phyloP scores from a whole-genome alignment of 805 yeast genomes.

The Lipomyces starkeyi region DNA sequence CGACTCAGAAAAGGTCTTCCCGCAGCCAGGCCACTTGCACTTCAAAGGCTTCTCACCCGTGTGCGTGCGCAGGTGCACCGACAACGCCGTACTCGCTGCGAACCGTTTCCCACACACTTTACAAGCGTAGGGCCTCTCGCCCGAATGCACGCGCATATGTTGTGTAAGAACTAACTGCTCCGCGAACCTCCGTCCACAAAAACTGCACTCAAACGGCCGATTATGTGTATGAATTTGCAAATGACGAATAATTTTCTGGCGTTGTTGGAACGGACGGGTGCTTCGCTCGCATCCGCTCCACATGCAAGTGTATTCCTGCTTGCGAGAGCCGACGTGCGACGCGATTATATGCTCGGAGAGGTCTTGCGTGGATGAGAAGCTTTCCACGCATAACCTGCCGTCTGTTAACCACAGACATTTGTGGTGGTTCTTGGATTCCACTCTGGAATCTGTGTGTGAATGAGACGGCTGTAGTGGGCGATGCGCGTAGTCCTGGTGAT shows the following conservation, averaged over 20 bases:
- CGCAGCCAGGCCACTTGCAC: constrained; percentile 82
- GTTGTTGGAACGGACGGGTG: constrained; percentile 69
- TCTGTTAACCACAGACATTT: constrained; percentile 38
- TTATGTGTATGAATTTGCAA: constrained; percentile 85
- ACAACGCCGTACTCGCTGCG: constrained; percentile 80
- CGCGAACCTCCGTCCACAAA: constrained; percentile 75
- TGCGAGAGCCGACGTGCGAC: constrained; percentile 76
- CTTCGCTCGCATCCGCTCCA: constrained; percentile 81
- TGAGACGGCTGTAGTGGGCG: not conserved
- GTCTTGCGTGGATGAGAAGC: constrained; percentile 60
- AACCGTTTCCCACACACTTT: constrained; percentile 74
- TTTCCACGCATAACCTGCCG: constrained; percentile 54
- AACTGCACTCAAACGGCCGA: constrained; percentile 74
- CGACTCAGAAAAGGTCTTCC: constrained; percentile 84
- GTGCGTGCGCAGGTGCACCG: constrained; percentile 84
- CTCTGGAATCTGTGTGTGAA: not conserved
- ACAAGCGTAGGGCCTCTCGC: constrained; percentile 86
- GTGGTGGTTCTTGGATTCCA: constrained; percentile 18
- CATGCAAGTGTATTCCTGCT: constrained; percentile 67
- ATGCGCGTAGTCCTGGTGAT: constrained; percentile 14
- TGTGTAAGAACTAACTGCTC: constrained; percentile 78
- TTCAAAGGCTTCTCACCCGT: constrained; percentile 87
- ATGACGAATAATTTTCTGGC: constrained; percentile 87
- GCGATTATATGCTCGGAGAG: constrained; percentile 73
- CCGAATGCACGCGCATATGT: constrained; percentile 84